Evolutionary conservation across 164 flowering plant species (phyloP), one percentile per base, ranked within the genome.

Genomic region (Umbellularia californica): DNA sequence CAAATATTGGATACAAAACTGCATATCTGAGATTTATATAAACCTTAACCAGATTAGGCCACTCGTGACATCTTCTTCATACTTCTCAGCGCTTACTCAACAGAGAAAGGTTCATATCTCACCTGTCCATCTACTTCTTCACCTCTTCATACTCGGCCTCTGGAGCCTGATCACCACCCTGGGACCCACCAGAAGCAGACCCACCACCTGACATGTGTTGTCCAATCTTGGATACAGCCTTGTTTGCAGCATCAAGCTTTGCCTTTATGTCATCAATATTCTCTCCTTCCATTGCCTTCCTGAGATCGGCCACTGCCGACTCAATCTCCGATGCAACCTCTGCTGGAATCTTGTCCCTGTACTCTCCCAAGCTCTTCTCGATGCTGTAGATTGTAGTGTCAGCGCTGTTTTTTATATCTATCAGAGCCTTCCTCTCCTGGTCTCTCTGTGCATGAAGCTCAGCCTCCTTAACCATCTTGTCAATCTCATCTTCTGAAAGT

Each of bases 111-210:
- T 1, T 24, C 2, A 55, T 55, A 67, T 28, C 47, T 41, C 69
- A 52, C 30, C 24, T 14, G 24, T 24, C 50, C 28, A 70, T 13
- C 70, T 76, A 84, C 80, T 85, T 85, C 83, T 84, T 87, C 62
- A 74, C 88, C 79, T 89, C 90, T 77, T 87, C 84, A 47, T 87
- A 87, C 68, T 89, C 92, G 51, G 92, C 92, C 77, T 89, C 92
- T 35, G 88, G 88, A 30, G 88, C 50, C 73, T 84, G 87, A 3
- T 83, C 88, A 35, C 20, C 60, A 30, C 86, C 88, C 69, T 80
- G 80, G 55, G 88, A 72, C 50, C 81, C 80, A 5, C 77, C 86
- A 22, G 71, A 72, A 25, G 75, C 74, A 5, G 79, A 55, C 22
- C 82, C 83, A 33, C 82, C 83, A 2, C 83, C 83, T 3, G 81